Conservation (phyloP, 257 asterid genomes). For the Ligustrum vulgare region DNA sequence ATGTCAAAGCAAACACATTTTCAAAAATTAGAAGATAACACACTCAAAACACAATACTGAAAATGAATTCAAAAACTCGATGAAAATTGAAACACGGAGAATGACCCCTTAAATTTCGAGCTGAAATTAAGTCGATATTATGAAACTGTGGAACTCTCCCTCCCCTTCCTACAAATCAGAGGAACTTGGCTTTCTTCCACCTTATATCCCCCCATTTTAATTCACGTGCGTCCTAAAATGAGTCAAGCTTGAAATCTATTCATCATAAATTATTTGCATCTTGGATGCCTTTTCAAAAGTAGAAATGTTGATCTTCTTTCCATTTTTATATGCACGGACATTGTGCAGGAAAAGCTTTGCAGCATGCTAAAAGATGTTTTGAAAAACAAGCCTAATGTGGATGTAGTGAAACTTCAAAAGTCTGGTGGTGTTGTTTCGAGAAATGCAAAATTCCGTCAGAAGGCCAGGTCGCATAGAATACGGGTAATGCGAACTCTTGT, state of each 20-base stretch:
- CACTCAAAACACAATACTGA: too few species aligned
- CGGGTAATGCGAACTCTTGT: constrained; percentile 51
- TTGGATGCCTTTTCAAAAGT: background rate
- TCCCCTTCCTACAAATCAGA: background rate
- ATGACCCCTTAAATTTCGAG: background rate
- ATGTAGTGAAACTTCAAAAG: constrained; percentile 97
- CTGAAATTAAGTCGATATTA: background rate
- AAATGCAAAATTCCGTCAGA: constrained; percentile 92
- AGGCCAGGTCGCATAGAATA: constrained; percentile 73
- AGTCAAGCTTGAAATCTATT: background rate
- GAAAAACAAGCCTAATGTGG: constrained; percentile 72
- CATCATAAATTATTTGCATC: background rate
- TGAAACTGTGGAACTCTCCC: background rate
- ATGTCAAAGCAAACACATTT: too few species aligned
- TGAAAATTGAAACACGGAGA: too few species aligned
- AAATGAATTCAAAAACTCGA: too few species aligned
- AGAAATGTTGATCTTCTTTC: constrained; percentile 17
- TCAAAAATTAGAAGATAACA: too few species aligned
- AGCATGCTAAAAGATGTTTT: constrained; percentile 92
- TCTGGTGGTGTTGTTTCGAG: constrained; percentile 98
- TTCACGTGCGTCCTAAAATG: background rate
- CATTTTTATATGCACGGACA: constrained; percentile 20
- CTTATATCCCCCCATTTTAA: background rate
- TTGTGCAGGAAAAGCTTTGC: constrained; percentile 89
- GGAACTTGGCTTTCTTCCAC: background rate